These are phyloP conservation scores for Xylaria scruposa DNA, from an alignment of 495 filamentous ascomycete species.

Conservation along the genomic window DNA sequence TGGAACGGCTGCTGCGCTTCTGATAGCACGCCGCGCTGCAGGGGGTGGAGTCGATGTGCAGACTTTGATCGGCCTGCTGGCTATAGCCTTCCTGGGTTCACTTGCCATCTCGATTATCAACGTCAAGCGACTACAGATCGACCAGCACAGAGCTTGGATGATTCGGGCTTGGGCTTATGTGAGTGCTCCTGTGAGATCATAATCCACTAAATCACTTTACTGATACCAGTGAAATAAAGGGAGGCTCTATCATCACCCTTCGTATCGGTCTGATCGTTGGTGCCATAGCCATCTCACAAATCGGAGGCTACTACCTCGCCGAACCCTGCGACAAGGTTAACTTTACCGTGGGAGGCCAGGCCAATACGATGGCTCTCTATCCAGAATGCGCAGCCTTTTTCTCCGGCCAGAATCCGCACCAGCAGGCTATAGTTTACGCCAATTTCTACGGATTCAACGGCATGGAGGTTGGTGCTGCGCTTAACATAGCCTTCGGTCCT, in stretches of 20 bases:
- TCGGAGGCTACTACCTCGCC: slow-evolving; percentile 43
- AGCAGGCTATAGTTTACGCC: slow-evolving; percentile 42
- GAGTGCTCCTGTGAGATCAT: slow-evolving; percentile 17
- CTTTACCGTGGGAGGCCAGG: slow-evolving; percentile 36
- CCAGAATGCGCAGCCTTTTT: slow-evolving; percentile 46
- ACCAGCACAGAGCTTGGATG: slow-evolving; percentile 65
- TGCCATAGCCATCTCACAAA: slow-evolving; percentile 41
- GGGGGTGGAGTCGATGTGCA: slow-evolving; percentile 54
- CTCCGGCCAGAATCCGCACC: slow-evolving; percentile 33
- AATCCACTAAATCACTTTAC: slow-evolving; percentile 2
- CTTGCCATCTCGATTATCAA: slow-evolving; percentile 53
- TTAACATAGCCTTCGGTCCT: slow-evolving; percentile 52
- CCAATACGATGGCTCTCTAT: slow-evolving; percentile 40
- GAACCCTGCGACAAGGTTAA: slow-evolving; percentile 53
- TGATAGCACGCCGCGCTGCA: slow-evolving; percentile 52
- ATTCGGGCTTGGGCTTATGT: slow-evolving; percentile 56
- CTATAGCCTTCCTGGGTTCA: slow-evolving; percentile 43
- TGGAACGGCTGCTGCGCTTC: slow-evolving; percentile 48
- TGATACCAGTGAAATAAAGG: slow-evolving; percentile 30
- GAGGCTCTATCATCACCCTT: slow-evolving; percentile 56
- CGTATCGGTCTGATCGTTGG: slow-evolving; percentile 50
- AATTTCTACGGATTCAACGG: slow-evolving; percentile 34
- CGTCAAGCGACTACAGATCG: slow-evolving; percentile 60
- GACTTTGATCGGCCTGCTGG: slow-evolving; percentile 42
- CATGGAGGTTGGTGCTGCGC: slow-evolving; percentile 44